Evolutionary conservation across 148 eudicot species (phyloP).

Genomic region (Rhododendron ovatum): DNA sequence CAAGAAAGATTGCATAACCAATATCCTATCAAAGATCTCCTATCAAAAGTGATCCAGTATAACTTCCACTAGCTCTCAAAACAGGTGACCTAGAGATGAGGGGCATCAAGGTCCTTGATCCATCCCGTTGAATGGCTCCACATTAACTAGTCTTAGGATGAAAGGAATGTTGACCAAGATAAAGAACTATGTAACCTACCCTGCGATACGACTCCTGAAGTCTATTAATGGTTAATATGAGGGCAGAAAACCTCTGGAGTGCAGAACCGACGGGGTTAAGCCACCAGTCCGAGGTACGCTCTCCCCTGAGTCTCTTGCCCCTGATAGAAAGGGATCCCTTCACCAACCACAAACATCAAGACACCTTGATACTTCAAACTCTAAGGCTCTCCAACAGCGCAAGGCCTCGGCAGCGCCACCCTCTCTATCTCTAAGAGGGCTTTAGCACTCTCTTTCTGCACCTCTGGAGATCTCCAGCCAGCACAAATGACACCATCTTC

Average conservation of each 20-base stretch:
- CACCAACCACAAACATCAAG: neutral
- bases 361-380: neutral
- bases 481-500: neutral
- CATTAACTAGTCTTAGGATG: neutral
- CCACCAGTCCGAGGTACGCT: neutral
- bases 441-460: neutral
- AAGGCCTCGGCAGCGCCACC: neutral
- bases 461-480: neutral
- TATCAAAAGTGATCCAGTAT: neutral
- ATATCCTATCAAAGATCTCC: neutral
- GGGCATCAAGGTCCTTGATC: neutral
- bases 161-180: neutral
- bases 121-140: neutral
- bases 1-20: neutral
- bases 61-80: neutral
- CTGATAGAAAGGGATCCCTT: neutral
- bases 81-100: neutral
- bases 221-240: neutral
- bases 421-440: neutral
- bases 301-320: neutral
- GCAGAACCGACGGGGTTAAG: neutral
- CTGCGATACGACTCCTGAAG: neutral
- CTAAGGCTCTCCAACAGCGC: neutral
- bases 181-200: neutral
- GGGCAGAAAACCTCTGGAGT: neutral